Evolutionary conservation across 208 protist genomes (phyloP).

Genomic region (Wallacemonas sp.): DNA sequence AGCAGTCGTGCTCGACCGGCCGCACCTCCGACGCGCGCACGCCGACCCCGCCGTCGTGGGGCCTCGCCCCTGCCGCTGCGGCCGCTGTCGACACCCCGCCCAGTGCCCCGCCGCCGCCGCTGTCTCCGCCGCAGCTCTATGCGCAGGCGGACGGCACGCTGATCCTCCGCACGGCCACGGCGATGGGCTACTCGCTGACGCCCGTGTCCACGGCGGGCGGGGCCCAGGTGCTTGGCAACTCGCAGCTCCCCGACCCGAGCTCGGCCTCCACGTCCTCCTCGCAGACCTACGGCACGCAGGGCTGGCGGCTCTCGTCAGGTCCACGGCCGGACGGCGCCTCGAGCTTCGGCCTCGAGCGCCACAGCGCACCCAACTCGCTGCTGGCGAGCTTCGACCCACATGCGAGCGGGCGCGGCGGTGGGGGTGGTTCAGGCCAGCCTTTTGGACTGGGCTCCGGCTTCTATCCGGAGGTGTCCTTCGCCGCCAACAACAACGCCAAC

Average conservation of each 20-base stretch:
- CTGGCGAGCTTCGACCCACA: not conserved
- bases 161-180: not conserved
- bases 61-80: not conserved
- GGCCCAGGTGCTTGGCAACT: not conserved
- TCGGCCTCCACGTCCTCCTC: constrained; percentile 13
- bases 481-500: constrained; percentile 20
- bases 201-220: not conserved
- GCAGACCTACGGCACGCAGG: not conserved
- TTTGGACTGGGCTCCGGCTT: not conserved
- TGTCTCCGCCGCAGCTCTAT: not conserved
- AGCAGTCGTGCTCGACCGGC: too few species aligned
- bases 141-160: not conserved
- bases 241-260: not conserved
- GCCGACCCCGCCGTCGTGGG: not conserved
- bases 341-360: not conserved
- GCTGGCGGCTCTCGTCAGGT: not conserved
- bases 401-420: not conserved
- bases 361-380: not conserved
- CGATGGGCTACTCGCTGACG: not conserved
- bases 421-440: not conserved
- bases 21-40: too few species aligned
- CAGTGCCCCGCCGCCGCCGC: not conserved
- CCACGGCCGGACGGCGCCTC: not conserved
- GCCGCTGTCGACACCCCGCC: not conserved
- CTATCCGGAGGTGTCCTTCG: constrained; percentile 16